Conservation (phyloP, 352 stramenopile species). For the Plasmopara muralis region DNA sequence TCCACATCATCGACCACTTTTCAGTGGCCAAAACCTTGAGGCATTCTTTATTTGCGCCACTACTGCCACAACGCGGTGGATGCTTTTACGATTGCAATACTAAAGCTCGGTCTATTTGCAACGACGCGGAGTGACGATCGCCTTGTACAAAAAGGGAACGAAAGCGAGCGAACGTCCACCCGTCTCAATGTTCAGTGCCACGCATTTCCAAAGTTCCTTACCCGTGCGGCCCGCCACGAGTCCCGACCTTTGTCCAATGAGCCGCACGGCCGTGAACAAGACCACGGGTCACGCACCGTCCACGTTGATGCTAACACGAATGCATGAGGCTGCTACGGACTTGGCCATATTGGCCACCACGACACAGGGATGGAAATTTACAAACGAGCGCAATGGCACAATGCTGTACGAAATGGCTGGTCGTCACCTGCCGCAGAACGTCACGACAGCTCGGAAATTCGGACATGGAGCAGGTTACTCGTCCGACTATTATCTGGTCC, state of each 20-base stretch:
- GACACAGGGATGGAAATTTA: conserved; percentile 40
- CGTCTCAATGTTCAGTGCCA: conserved; percentile 29
- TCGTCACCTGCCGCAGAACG: conserved; percentile 31
- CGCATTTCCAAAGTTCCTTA: conserved; percentile 8
- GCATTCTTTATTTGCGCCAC: background rate
- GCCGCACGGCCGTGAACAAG: conserved; percentile 38
- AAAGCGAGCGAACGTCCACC: conserved; percentile 19
- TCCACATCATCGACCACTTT: no score
- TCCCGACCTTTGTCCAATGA: conserved; percentile 38
- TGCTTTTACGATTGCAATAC: background rate
- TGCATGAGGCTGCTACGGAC: conserved; percentile 50
- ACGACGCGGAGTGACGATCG: conserved; percentile 5
- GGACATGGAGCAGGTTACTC: conserved; percentile 37
- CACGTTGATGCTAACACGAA: conserved; percentile 49
- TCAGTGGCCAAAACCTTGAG: background rate
- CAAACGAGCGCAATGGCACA: conserved; percentile 41
- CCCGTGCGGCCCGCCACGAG: conserved; percentile 12
- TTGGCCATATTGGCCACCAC: conserved; percentile 44
- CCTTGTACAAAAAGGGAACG: conserved; percentile 17
- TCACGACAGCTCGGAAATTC: conserved; percentile 43
- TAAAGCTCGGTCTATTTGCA: conserved; percentile 9
- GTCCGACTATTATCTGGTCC: conserved; percentile 62
- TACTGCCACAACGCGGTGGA: background rate
- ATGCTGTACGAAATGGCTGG: conserved; percentile 61
- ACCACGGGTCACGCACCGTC: conserved; percentile 51